Conservation (phyloP, 352 stramenopile species). For the Pythium brachiatum region DNA sequence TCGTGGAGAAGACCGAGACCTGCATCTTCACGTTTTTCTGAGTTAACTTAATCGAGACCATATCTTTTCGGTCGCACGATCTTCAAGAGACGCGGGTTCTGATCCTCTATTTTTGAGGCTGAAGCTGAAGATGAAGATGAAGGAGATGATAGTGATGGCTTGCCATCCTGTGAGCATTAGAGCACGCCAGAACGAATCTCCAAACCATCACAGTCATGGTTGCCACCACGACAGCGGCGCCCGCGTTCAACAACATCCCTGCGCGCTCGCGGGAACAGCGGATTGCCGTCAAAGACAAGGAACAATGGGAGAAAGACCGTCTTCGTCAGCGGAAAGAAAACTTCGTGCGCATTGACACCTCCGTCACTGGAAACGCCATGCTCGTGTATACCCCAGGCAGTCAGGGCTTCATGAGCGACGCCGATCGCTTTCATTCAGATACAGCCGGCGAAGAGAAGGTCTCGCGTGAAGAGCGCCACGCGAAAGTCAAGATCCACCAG, state of each 20-base stretch:
- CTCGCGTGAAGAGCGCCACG: conserved; percentile 46
- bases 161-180: background rate
- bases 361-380: conserved; percentile 61
- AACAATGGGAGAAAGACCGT: conserved; percentile 73
- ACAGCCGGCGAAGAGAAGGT: conserved; percentile 81
- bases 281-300: conserved; percentile 71
- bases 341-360: conserved; percentile 70
- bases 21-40: conserved; percentile 83
- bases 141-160: background rate
- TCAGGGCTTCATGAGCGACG: conserved; percentile 81
- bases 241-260: conserved; percentile 77
- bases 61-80: too few species aligned
- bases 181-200: background rate
- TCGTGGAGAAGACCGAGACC: conserved; percentile 71
- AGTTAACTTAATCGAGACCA: conserved; percentile 1
- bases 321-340: conserved; percentile 63
- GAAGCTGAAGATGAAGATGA: background rate
- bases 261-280: conserved; percentile 64
- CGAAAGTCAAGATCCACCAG: conserved; percentile 56
- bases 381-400: conserved; percentile 54
- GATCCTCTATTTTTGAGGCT: background rate
- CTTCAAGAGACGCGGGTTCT: conserved; percentile 6
- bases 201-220: background rate
- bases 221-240: background rate
- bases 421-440: conserved; percentile 89